Conservation (phyloP, 2,329 filamentous ascomycete species). For the Colletotrichum somersetense region DNA sequence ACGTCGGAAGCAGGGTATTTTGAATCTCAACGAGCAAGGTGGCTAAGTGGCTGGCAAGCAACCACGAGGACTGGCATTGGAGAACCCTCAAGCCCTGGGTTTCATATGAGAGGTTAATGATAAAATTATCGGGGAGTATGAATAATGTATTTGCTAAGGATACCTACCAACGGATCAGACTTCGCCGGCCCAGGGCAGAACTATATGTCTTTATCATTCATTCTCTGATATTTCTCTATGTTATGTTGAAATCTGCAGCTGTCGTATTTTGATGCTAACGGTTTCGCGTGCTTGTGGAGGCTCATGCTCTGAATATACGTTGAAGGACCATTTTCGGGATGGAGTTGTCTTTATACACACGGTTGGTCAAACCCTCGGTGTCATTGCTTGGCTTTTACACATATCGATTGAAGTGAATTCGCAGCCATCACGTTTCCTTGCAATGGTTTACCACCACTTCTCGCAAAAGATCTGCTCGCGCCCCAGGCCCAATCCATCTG, state of each 20-base stretch:
- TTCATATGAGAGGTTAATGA: background rate
- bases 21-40: background rate
- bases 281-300: background rate
- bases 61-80: background rate
- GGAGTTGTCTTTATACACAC: background rate
- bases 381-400: background rate
- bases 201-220: background rate
- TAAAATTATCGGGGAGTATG: background rate
- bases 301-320: background rate
- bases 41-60: background rate
- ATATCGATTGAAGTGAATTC: background rate
- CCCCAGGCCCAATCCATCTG: constrained; percentile 45
- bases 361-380: background rate
- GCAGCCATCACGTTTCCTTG: background rate
- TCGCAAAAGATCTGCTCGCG: constrained; percentile 51
- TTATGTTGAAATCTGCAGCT: no score
- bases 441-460: constrained; percentile 54
- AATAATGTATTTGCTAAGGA: no score
- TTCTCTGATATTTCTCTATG: background rate
- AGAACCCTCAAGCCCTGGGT: no score
- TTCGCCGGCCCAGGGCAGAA: background rate
- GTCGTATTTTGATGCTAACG: background rate
- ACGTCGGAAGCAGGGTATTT: constrained; percentile 21
- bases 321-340: background rate
- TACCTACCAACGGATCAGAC: background rate